phyloP scores from a whole-genome alignment of 2,329 filamentous ascomycete genomes.

The Blumeriella jaapii region DNA sequence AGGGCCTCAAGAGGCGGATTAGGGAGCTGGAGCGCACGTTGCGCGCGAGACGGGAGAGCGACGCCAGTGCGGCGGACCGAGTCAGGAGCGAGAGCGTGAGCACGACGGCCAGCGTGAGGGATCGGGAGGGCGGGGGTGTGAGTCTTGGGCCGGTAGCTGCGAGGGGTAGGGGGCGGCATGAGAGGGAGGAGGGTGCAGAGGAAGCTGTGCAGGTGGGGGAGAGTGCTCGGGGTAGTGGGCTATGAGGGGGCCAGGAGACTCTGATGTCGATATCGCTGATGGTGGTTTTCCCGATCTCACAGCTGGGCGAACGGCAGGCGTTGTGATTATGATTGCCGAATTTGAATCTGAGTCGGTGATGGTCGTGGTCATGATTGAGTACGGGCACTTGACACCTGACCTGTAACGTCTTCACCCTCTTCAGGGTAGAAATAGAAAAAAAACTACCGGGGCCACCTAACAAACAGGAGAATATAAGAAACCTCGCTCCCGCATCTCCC shows the following conservation, averaged over 20 bases:
- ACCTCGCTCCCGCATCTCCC: too few relatives aligned
- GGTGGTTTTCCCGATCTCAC: too few relatives aligned
- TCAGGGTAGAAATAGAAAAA: too few relatives aligned
- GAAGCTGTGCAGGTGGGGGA: conserved; percentile 50
- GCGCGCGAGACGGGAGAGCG: conserved; percentile 25
- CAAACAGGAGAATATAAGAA: too few relatives aligned
- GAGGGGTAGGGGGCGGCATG: conserved; percentile 22
- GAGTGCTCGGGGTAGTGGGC: conserved; percentile 42
- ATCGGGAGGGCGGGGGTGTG: conserved; percentile 25
- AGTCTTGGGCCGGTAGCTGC: not conserved
- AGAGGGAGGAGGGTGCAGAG: conserved; percentile 30
- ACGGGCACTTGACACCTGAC: too few relatives aligned
- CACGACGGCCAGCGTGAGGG: conserved; percentile 38
- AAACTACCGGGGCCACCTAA: too few relatives aligned
- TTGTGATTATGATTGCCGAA: too few relatives aligned
- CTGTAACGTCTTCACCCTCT: too few relatives aligned
- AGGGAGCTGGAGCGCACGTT: conserved; percentile 49
- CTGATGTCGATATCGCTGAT: too few relatives aligned
- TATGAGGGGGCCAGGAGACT: not conserved
- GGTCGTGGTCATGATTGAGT: too few relatives aligned
- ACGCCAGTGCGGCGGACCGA: conserved; percentile 27
- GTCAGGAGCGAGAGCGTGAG: conserved; percentile 39
- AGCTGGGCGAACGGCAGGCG: too few relatives aligned
- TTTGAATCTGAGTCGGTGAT: too few relatives aligned
- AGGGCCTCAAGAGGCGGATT: conserved; percentile 46